Evolutionary conservation across 352 stramenopile species (phyloP).

Genomic region (Globisporangium megalacanthum): DNA sequence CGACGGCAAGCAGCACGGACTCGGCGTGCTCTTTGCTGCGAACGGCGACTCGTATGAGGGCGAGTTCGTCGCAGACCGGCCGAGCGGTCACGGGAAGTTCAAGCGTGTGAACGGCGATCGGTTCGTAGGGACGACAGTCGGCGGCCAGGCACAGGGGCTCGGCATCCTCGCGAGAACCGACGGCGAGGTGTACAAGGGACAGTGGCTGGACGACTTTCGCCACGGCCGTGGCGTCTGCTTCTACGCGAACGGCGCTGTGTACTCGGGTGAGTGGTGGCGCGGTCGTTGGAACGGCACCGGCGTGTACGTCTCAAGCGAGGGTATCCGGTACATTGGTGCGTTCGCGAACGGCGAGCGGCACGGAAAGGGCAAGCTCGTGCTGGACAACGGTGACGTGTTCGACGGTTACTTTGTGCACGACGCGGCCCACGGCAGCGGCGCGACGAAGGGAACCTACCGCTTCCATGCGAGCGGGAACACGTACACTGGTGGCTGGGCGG

Average conservation of each 20-base stretch:
- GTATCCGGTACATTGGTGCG: slow-evolving; percentile 59
- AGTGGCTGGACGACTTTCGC: slow-evolving; percentile 59
- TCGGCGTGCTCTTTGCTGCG: slow-evolving; percentile 42
- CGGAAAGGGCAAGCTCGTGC: slow-evolving; percentile 61
- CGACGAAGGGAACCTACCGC: slow-evolving; percentile 55
- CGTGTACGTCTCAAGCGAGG: slow-evolving; percentile 61
- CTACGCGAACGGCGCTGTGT: slow-evolving; percentile 71
- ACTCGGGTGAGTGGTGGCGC: slow-evolving; percentile 65
- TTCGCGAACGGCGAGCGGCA: slow-evolving; percentile 58
- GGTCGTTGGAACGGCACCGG: slow-evolving; percentile 49
- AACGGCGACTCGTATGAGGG: slow-evolving; percentile 88
- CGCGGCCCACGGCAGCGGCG: slow-evolving; percentile 37
- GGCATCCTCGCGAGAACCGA: slow-evolving; percentile 70
- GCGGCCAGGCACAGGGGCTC: slow-evolving; percentile 65
- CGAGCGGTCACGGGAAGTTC: slow-evolving; percentile 58
- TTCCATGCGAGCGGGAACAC: slow-evolving; percentile 60
- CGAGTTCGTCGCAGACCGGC: slow-evolving; percentile 31
- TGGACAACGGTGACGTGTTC: slow-evolving; percentile 75
- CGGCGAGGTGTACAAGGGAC: slow-evolving; percentile 89
- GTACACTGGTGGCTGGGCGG: slow-evolving; percentile 60
- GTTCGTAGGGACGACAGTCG: slow-evolving; percentile 60
- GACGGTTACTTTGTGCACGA: slow-evolving; percentile 61
- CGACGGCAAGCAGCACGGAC: slow-evolving; percentile 69
- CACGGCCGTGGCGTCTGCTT: slow-evolving; percentile 66
- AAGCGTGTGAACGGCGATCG: slow-evolving; percentile 62